Conservation (phyloP, 768 basidiomycete genomes). For the Leccinum boreale region DNA sequence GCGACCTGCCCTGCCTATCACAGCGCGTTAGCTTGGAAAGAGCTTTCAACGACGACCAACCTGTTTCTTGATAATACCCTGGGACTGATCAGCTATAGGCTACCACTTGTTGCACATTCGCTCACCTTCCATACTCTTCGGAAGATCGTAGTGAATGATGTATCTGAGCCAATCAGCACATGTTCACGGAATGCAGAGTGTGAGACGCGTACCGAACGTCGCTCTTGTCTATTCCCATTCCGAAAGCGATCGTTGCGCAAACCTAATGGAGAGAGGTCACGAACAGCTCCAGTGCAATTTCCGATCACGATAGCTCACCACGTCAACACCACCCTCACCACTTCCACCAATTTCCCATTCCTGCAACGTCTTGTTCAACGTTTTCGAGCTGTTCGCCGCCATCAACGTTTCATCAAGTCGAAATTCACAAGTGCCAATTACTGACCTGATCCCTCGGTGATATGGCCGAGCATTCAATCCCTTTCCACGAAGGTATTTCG, state of each 20-base stretch:
- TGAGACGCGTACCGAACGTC: constrained; percentile 55
- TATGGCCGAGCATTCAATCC: constrained; percentile 70
- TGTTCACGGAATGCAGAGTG: not conserved
- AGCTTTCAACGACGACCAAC: constrained; percentile 32
- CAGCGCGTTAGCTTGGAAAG: constrained; percentile 2
- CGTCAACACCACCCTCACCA: constrained; percentile 54
- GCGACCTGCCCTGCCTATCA: constrained; percentile 70
- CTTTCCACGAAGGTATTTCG: constrained; percentile 58
- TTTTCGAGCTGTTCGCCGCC: constrained; percentile 35
- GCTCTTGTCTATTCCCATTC: constrained; percentile 82
- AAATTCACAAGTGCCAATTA: not conserved
- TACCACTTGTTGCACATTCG: not conserved
- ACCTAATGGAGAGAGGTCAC: constrained; percentile 41
- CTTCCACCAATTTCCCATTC: constrained; percentile 60
- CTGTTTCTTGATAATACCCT: constrained; percentile 90
- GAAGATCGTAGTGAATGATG: constrained; percentile 78
- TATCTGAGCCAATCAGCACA: constrained; percentile 41
- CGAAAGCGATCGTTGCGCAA: constrained; percentile 80
- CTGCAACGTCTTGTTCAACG: constrained; percentile 49
- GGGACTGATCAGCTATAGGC: not conserved
- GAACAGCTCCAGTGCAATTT: not conserved
- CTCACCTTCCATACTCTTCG: constrained; percentile 79
- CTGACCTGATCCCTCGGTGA: constrained; percentile 66
- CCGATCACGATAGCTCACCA: constrained; percentile 41
- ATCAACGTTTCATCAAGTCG: not conserved